Percentiles rank a stretch among this genome's conserved stretches.
Evolutionary conservation across 768 basidiomycete genomes (phyloP).

Genomic region (Mycena galopus): DNA sequence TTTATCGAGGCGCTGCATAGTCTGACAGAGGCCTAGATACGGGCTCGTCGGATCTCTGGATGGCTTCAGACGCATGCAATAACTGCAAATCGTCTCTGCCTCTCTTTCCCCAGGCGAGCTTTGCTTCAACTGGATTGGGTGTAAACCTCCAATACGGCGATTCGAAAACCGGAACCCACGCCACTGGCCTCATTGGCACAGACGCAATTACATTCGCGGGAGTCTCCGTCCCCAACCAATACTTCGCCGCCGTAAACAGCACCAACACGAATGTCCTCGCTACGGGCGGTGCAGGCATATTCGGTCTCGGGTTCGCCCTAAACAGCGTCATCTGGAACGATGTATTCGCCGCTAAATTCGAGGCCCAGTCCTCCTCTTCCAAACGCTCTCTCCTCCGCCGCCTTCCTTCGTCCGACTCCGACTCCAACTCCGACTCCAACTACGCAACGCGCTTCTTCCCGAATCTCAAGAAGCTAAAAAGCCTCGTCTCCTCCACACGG

Average conservation of each 20-base stretch:
- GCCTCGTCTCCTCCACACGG: not conserved
- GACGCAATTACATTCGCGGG: constrained; percentile 70
- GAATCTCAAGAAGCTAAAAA: constrained; percentile 36
- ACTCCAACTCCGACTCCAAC: constrained; percentile 42
- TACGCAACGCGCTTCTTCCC: constrained; percentile 48
- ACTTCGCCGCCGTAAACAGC: constrained; percentile 73
- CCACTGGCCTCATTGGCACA: constrained; percentile 71
- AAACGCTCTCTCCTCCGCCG: constrained; percentile 14
- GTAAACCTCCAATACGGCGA: constrained; percentile 76
- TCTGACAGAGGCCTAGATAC: constrained; percentile 61
- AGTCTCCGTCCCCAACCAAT: constrained; percentile 63
- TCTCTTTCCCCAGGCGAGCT: constrained; percentile 64
- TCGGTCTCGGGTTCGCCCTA: constrained; percentile 74
- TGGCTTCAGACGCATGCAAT: constrained; percentile 70
- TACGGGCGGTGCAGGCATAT: constrained; percentile 72
- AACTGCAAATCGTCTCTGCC: constrained; percentile 55
- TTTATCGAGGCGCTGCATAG: not conserved
- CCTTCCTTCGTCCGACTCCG: constrained; percentile 16
- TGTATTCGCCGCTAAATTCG: constrained; percentile 45
- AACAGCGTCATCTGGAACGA: constrained; percentile 62
- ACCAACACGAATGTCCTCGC: constrained; percentile 76
- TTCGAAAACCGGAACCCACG: constrained; percentile 77
- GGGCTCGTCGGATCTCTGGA: constrained; percentile 85
- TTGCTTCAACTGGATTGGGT: constrained; percentile 61
- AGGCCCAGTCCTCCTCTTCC: constrained; percentile 8